Evolutionary conservation across 2,329 filamentous ascomycete genomes (phyloP), one percentile per base, ranked within the genome.

Genomic region (Fusarium bactridioides): DNA sequence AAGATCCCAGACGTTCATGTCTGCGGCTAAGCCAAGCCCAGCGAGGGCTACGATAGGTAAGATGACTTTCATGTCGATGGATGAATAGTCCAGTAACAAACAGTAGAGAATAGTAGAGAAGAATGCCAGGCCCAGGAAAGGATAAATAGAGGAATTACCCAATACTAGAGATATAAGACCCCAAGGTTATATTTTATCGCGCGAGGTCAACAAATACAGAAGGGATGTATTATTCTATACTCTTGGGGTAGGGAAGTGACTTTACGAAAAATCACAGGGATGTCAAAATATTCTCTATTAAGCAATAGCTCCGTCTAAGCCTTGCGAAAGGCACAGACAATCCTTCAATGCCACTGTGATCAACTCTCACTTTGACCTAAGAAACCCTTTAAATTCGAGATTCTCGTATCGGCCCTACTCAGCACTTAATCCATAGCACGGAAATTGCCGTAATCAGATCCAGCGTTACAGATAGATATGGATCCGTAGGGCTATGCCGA

Each of bases 1-100:
- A 2, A 58, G 27, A 11, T 62, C 60, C 60, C 60, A 62, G 1
- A 62, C 33, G 21, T 38, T 62, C 18, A 45, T 37, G 15, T 62
- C 53, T 13, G 41, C 60, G 9, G 60, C 40, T 19, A 47, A 16
- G 9, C 53, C 9, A 5, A 47, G n/a, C n/a, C 60, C 41, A 15
- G 53, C 41, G 11, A 62, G 25, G 41, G 37, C 21, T 11, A 33
- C 4, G 8, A 59, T 21, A 2, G 33, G 53, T 2, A 59, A 38
- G 1, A 23, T 40, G 12, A 47, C 8, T 19, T n/a, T 62, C 60
- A 62, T 62, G 13, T 1, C 5, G 27, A n/a, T 10, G 4, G 7
- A 3, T 2, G 10, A 9, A 21, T 8, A 16, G 19, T 13, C 19
- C 7, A 7, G 10, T 4, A 21, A 21, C 5, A 9, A 12, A 4